These are phyloP conservation scores for Casuarina cunninghamiana DNA, from an alignment of 306 rosid genomes.

Conservation along the genomic window DNA sequence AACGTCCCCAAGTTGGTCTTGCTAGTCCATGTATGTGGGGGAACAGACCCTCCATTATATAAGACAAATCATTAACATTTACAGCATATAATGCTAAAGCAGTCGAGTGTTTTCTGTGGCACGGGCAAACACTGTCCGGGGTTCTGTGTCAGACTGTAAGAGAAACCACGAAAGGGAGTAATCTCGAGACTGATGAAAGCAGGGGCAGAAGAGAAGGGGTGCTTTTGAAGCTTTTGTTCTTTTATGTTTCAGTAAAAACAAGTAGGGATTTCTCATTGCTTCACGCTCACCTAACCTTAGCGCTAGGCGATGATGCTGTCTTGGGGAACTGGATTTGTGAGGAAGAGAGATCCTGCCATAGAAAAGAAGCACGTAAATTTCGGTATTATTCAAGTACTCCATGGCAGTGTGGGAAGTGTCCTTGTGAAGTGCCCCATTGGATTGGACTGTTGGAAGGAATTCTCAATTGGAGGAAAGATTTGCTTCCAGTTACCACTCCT, in stretches of 20 bases:
- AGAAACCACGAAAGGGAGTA: conserved; percentile 26
- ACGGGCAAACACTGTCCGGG: conserved; percentile 27
- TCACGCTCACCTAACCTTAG: neutral
- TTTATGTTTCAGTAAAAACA: conserved; percentile 9
- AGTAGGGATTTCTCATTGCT: conserved; percentile 10
- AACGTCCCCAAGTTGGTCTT: conserved; percentile 18
- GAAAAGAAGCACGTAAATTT: neutral
- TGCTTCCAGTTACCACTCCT: neutral
- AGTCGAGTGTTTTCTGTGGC: conserved; percentile 35
- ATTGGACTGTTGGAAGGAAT: neutral
- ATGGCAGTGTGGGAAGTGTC: neutral
- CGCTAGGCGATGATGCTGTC: neutral
- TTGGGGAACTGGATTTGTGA: conserved; percentile 4
- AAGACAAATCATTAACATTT: conserved; percentile 12
- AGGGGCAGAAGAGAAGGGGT: conserved; percentile 17
- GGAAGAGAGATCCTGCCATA: conserved; percentile 10
- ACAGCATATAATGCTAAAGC: conserved; percentile 27
- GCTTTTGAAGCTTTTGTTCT: conserved; percentile 19
- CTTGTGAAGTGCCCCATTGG: neutral
- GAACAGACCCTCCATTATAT: conserved; percentile 25
- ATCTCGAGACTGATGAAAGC: conserved; percentile 56
- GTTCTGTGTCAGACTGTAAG: conserved; percentile 31
- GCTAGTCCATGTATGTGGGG: conserved; percentile 41
- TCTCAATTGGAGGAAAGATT: neutral
- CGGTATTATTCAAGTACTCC: conserved; percentile 22